Conservation (phyloP, 805 yeast genomes). For the Candida schatavii region DNA sequence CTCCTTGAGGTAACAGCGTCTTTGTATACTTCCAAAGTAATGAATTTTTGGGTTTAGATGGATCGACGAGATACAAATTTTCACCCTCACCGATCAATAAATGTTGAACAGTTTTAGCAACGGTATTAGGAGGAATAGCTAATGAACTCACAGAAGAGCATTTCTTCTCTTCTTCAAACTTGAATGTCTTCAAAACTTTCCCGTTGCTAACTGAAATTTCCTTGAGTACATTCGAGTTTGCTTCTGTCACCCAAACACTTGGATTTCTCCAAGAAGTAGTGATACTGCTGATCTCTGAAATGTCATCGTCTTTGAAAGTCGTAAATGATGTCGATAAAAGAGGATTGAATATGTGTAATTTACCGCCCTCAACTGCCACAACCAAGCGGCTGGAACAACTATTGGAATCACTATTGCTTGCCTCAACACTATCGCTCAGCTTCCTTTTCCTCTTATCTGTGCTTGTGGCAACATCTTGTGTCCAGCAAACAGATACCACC, state of each 20-base stretch:
- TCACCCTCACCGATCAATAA: conserved; percentile 23
- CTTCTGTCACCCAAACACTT: conserved; percentile 24
- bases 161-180: conserved; percentile 20
- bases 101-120: conserved; percentile 11
- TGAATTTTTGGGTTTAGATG: conserved; percentile 19
- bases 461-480: conserved; percentile 2
- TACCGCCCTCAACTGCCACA: conserved; percentile 34
- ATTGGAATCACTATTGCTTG: conserved; percentile 17
- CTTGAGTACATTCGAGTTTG: conserved; percentile 11
- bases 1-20: conserved; percentile 19
- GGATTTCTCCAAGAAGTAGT: conserved; percentile 12
- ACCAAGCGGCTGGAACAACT: conserved; percentile 19
- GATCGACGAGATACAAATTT: conserved; percentile 27
- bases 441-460: conserved; percentile 14
- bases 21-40: conserved; percentile 27
- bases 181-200: conserved; percentile 16
- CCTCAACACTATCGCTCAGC: conserved; percentile 3
- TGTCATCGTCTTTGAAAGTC: not conserved
- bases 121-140: conserved; percentile 9
- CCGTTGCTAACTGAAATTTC: conserved; percentile 27
- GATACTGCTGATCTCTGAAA: conserved; percentile 16
- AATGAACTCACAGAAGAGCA: conserved; percentile 18
- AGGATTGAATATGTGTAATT: conserved; percentile 45
- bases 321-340: not conserved
- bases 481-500: conserved; percentile 38